Conservation (phyloP, 2,329 filamentous ascomycete species). For the Saccharata proteae region DNA sequence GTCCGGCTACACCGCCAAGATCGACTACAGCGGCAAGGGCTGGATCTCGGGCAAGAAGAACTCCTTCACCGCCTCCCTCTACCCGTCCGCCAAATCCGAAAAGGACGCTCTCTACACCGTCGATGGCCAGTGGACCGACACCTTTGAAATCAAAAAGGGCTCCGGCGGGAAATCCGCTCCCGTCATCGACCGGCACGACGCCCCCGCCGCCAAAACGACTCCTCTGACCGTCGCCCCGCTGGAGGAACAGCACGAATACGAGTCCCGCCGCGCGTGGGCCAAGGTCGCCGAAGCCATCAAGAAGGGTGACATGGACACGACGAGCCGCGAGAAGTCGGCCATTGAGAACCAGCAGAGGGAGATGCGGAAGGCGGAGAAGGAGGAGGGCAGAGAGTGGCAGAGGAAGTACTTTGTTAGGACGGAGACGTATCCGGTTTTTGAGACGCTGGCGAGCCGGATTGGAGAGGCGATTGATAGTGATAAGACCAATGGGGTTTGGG, state of each 20-base stretch:
- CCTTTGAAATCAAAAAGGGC: slow-evolving; percentile 57
- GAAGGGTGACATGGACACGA: slow-evolving; percentile 71
- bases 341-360: slow-evolving; percentile 84
- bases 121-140: slow-evolving; percentile 82
- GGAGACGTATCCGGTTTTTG: slow-evolving; percentile 30
- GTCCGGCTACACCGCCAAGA: slow-evolving; percentile 74
- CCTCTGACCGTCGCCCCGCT: slow-evolving; percentile 60
- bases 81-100: slow-evolving; percentile 51
- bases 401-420: slow-evolving; percentile 61
- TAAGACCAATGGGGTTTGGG: slow-evolving; percentile 60
- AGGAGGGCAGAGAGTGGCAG: slow-evolving; percentile 68
- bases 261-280: slow-evolving; percentile 78
- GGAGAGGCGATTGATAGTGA: slow-evolving; percentile 44
- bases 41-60: slow-evolving; percentile 97
- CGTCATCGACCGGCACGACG: slow-evolving; percentile 33
- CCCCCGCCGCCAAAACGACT: slow-evolving; percentile 41
- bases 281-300: slow-evolving; percentile 73
- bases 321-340: slow-evolving; percentile 66
- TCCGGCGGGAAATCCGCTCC: slow-evolving; percentile 21
- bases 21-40: slow-evolving; percentile 87
- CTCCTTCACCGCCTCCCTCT: slow-evolving; percentile 65
- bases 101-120: slow-evolving; percentile 69
- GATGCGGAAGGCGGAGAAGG: slow-evolving; percentile 59
- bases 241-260: slow-evolving; percentile 72
- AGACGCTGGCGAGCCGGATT: slow-evolving; percentile 33